Evolutionary conservation across 352 stramenopile genomes (phyloP), one percentile per base, ranked within the genome.

Genomic region (Pythium monospermum): DNA sequence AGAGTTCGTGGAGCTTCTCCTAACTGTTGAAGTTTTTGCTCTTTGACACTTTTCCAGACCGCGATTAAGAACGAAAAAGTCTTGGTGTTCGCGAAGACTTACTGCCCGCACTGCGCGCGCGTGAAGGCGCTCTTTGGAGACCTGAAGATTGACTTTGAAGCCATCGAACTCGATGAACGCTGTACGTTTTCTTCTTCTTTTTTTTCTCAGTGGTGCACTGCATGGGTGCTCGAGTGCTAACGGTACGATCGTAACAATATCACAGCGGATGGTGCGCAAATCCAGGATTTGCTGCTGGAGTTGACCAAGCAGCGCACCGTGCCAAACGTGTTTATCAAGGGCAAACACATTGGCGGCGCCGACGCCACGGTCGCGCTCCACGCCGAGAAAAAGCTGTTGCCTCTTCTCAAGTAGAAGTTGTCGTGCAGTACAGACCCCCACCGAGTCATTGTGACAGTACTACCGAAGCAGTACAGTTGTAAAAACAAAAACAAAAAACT

Each of bases 301-400:
- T 73, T 98, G 40, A 98, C 94, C 35, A 93, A 92, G 46, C 95
- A 98, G 63, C 80, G 85, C 62, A 98, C 94, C 1, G 96, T 99
- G 38, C 96, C 97, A 2, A 98, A 98, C 73, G 94, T 99, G 28
- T 99, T 99, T 72, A 94, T 99, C 60, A 96, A 95, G 40, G 94
- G 95, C 54, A 76, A 97, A 61, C 90, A 97, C 80, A 80, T 98
- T 51, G 96, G 96, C 61, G 96, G 96, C 49, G 97, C 95, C 54
- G 94, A 98, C 62, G 61, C 66, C 25, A 62, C 66, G 13, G 62
- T 71, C 18, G 62, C 59, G 39, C 71, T 90, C 37, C 72, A 90
- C 56, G 65, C 67, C 15, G 62, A 64, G 40, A 72, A 71, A 27
- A 69, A 87, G 65, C 67, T 90, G 28, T 50, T 76, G 36, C 53